Evolutionary conservation across 257 asterid species (phyloP).

Genomic region (Linaria vulgaris): DNA sequence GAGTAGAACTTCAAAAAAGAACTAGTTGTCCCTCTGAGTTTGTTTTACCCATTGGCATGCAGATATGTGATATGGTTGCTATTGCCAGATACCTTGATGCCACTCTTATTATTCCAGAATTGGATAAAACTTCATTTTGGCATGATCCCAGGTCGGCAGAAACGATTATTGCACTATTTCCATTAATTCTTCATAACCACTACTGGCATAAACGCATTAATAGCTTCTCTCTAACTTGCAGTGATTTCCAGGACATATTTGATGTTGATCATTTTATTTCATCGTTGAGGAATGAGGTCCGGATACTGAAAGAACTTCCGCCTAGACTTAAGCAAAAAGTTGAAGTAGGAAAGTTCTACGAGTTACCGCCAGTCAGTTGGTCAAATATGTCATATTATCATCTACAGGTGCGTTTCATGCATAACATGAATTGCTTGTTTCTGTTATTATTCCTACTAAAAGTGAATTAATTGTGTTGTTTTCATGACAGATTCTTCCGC

Average conservation of each 20-base stretch:
- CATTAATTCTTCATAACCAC: neutral
- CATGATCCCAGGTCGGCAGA: constrained; percentile 60
- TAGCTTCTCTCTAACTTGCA: constrained; percentile 29
- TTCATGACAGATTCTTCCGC: constrained; percentile 52
- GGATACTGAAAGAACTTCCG: constrained; percentile 63
- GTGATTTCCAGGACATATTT: constrained; percentile 72
- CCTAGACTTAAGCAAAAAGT: constrained; percentile 55
- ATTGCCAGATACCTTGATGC: constrained; percentile 58
- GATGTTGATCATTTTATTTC: constrained; percentile 60
- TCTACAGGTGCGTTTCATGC: constrained; percentile 42
- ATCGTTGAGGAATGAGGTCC: constrained; percentile 70
- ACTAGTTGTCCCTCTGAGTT: neutral
- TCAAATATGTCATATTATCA: constrained; percentile 66
- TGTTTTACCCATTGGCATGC: constrained; percentile 19
- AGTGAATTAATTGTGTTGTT: neutral
- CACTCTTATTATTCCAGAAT: constrained; percentile 69
- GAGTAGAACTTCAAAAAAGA: no score
- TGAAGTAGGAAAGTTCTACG: constrained; percentile 45
- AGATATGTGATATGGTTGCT: constrained; percentile 83
- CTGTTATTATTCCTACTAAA: neutral
- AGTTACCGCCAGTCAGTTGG: constrained; percentile 73
- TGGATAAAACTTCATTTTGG: constrained; percentile 77
- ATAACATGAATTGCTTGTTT: neutral
- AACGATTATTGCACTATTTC: neutral
- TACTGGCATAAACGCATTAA: neutral